Evolutionary conservation across 2,329 filamentous ascomycete species (phyloP), one percentile per base, ranked within the genome.

Genomic region (Exserohilum rostratum): DNA sequence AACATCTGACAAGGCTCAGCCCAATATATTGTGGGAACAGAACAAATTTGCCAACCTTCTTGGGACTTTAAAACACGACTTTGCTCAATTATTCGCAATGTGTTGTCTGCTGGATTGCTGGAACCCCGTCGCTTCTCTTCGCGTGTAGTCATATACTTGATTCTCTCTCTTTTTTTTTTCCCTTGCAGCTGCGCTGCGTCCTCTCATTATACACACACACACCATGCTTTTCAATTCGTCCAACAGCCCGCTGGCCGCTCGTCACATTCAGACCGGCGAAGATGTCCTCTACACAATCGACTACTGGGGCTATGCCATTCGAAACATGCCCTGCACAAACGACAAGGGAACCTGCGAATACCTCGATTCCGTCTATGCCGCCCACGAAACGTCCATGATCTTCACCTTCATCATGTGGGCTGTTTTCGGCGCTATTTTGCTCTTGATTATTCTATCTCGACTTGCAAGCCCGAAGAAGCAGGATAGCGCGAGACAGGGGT

Each of bases 371-470:
- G 37, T 53, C 33, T 53, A 53, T 18, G 30, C 37, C 18, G 34
- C 35, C 18, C 50, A 53, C 17, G 38, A 53, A 7, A 53, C 45
- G 22, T 53, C 50, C 9, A 53, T 53, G 50, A 37, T 49, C 11
- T 53, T 43, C 31, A 53, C 50, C 11, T 53, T 53, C 27, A 20
- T 53, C 20, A 22, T 53, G 17, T 53, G 50, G 50, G 50, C 50
- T 33, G 31, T 49, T 2, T 22, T 53, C 18, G 50, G 50, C n/a
- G 33, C 46, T 12, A 15, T 49, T n/a, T 15, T 53, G 12, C 45
- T 49, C 13, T 6, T 48, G 38, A 27, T 34, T 22, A 35, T 49
- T 13, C n/a, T 53, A 13, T 43, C 30, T 49, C 50, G 50, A 38
- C 38, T 53, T 17, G 17, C 40, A 4, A 38, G 18, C 29, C 50